Conservation (phyloP, 352 stramenopile genomes). For the Phytophthora citricola region DNA sequence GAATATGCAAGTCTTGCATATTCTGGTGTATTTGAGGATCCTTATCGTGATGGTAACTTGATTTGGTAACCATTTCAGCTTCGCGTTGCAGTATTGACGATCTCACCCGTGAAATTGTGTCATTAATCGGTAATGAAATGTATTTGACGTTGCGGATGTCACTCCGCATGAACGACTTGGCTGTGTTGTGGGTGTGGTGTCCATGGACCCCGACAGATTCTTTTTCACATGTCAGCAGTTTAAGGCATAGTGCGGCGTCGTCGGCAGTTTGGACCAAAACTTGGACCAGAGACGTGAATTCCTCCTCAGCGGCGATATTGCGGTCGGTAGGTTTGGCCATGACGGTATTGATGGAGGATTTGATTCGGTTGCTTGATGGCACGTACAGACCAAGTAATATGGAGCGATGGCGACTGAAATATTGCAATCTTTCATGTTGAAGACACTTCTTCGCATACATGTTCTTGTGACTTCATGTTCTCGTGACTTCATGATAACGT, state of each 20-base stretch:
- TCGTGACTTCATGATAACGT: too few relatives aligned
- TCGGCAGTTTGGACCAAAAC: constrained; percentile 22
- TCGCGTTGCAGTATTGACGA: too few relatives aligned
- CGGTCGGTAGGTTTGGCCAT: constrained; percentile 17
- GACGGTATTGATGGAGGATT: not conserved
- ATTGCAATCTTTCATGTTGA: constrained; percentile 5
- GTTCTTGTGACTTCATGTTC: too few relatives aligned
- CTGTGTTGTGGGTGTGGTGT: constrained; percentile 16
- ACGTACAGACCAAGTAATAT: not conserved
- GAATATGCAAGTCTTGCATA: too few relatives aligned
- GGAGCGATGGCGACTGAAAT: not conserved
- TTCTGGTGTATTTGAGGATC: too few relatives aligned
- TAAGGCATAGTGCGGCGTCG: constrained; percentile 24
- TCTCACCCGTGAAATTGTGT: too few relatives aligned
- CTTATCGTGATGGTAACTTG: too few relatives aligned
- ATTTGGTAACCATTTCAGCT: too few relatives aligned
- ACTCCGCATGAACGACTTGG: too few relatives aligned
- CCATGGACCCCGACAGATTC: constrained; percentile 27
- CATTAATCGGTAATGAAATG: too few relatives aligned
- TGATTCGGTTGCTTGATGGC: constrained; percentile 4
- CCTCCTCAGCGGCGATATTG: constrained; percentile 11
- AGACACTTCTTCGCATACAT: not conserved
- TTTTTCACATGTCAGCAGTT: constrained; percentile 18
- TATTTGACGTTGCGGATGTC: too few relatives aligned
- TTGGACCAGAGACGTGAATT: constrained; percentile 25